Percentiles rank a stretch among this genome's conserved stretches.
Conservation (phyloP, 805 yeast species). For the Huiozyma sinensis region DNA sequence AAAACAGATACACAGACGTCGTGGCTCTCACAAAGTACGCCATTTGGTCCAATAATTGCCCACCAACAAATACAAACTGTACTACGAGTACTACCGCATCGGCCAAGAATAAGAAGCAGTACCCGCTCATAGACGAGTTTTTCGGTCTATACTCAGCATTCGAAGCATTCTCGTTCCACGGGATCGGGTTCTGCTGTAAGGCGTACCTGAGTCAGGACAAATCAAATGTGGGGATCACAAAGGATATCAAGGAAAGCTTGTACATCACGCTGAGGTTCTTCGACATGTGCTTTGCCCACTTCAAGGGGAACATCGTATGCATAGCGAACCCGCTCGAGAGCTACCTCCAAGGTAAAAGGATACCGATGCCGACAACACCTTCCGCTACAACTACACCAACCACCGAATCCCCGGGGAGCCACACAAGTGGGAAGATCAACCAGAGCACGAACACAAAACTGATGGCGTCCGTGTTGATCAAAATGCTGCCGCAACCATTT, state of each 20-base stretch:
- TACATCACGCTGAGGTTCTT: conserved; percentile 23
- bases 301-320: conserved; percentile 13
- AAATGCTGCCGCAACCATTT: conserved; percentile 19
- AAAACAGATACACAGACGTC: conserved; percentile 18
- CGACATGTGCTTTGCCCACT: conserved; percentile 19
- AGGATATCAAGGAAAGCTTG: conserved; percentile 32
- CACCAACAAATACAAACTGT: background rate
- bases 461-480: conserved; percentile 9
- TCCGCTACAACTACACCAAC: conserved; percentile 11
- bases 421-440: background rate
- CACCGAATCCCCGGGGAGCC: background rate
- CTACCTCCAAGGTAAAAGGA: conserved; percentile 11
- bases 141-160: conserved; percentile 25
- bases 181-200: conserved; percentile 21
- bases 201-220: conserved; percentile 3
- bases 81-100: background rate
- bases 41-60: conserved; percentile 2
- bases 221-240: conserved; percentile 22
- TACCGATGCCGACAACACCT: conserved; percentile 15
- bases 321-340: conserved; percentile 20
- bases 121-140: conserved; percentile 21
- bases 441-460: conserved; percentile 1
- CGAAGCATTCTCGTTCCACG: conserved; percentile 21
- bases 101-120: conserved; percentile 1
- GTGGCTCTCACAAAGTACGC: conserved; percentile 18